phyloP scores from a whole-genome alignment of 805 yeast species.

The Brettanomyces custersianus region DNA sequence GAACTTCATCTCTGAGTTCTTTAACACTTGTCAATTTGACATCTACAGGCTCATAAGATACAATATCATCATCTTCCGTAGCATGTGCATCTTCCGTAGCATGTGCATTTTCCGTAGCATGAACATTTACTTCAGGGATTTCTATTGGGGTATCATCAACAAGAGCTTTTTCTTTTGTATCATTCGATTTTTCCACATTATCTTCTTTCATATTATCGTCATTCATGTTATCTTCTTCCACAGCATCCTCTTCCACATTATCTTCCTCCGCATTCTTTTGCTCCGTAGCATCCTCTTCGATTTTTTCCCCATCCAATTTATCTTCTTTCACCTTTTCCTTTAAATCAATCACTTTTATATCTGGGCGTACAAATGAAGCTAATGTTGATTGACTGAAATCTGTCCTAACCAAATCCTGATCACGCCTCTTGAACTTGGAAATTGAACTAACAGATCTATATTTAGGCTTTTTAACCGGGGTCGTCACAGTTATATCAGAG shows the following conservation, averaged over 20 bases:
- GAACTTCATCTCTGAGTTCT: constrained; percentile 45
- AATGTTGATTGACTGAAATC: constrained; percentile 57
- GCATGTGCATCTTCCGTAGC: neutral
- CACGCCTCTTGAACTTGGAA: constrained; percentile 32
- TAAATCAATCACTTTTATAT: too few species aligned
- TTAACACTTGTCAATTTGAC: constrained; percentile 52
- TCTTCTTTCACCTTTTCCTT: neutral
- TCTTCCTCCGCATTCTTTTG: neutral
- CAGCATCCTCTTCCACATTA: neutral
- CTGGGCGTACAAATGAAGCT: constrained; percentile 30
- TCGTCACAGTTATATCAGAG: too few species aligned
- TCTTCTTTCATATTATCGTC: neutral
- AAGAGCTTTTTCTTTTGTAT: constrained; percentile 4
- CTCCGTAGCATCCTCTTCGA: neutral
- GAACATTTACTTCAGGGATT: too few species aligned
- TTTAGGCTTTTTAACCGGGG: constrained; percentile 4
- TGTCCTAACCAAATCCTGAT: constrained; percentile 61
- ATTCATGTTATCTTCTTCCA: too few species aligned
- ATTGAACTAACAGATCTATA: constrained; percentile 2
- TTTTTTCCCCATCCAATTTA: neutral
- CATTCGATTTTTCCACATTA: constrained; percentile 1
- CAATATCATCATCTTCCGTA: neutral
- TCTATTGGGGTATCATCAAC: constrained; percentile 6
- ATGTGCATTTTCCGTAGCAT: neutral
- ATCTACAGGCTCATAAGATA: constrained; percentile 20